Conservation (phyloP, 1,284 basidiomycete species). For the Afroboletus lepidellus region DNA sequence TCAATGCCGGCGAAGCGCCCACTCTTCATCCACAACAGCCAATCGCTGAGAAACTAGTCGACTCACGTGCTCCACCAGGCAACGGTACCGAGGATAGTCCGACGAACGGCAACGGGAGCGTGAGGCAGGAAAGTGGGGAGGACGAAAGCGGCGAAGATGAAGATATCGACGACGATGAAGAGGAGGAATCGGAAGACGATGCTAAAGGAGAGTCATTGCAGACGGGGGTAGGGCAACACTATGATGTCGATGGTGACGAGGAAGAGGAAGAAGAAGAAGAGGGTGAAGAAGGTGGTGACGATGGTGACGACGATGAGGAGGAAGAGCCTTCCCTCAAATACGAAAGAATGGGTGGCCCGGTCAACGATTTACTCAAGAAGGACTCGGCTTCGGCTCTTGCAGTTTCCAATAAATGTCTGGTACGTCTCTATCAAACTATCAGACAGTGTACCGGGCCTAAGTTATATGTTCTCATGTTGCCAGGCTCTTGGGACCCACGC, state of each 20-base stretch:
- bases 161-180: conserved; percentile 6
- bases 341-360: conserved; percentile 72
- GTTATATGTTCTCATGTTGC: conserved; percentile 5
- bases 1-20: not conserved
- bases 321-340: conserved; percentile 92
- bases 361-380: conserved; percentile 81
- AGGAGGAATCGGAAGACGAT: conserved; percentile 5
- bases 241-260: conserved; percentile 23
- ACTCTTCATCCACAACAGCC: not conserved
- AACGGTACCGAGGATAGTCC: conserved; percentile 1
- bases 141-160: conserved; percentile 1
- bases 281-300: conserved; percentile 46
- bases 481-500: conserved; percentile 89
- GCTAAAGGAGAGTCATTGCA: conserved; percentile 2
- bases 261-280: conserved; percentile 32
- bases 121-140: not conserved
- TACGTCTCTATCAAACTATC: conserved; percentile 36
- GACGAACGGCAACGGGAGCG: conserved; percentile 22
- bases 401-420: conserved; percentile 75
- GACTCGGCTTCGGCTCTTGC: conserved; percentile 85
- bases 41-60: conserved; percentile 5
- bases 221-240: not conserved
- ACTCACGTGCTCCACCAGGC: not conserved
- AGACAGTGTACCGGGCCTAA: conserved; percentile 6
- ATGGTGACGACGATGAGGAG: conserved; percentile 62